A percentile compares a stretch with the other conserved stretches of the same genome.
These are phyloP conservation scores for Camellia granthamiana DNA, from an alignment of 148 eudicot species.

Conservation along the genomic window DNA sequence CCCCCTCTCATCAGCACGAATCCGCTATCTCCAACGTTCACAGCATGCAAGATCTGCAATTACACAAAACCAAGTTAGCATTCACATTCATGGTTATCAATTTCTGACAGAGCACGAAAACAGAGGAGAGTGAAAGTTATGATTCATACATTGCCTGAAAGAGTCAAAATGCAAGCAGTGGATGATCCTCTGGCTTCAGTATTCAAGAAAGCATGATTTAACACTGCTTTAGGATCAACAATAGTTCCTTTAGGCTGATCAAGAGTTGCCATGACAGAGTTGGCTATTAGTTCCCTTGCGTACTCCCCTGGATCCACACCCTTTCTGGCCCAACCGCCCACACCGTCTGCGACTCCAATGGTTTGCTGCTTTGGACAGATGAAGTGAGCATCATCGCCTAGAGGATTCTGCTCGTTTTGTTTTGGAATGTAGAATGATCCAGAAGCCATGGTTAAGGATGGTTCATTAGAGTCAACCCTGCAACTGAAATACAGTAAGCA, in stretches of 20 bases:
- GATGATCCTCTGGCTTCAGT: constrained; percentile 9
- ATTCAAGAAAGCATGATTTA: not conserved
- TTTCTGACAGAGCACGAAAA: not conserved
- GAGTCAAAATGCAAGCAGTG: constrained; percentile 6
- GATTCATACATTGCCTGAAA: not conserved
- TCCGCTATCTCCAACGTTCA: constrained; percentile 21
- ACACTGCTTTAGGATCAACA: not conserved
- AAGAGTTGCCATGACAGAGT: not conserved
- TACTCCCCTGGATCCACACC: constrained; percentile 16
- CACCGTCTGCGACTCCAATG: constrained; percentile 19
- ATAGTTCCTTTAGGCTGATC: not conserved
- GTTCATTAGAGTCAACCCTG: not conserved
- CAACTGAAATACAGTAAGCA: not conserved
- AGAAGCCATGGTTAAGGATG: constrained; percentile 11
- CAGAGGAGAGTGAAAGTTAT: not conserved
- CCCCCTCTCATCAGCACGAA: not conserved
- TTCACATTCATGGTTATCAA: not conserved
- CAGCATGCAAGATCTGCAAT: constrained; percentile 5
- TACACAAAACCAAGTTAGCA: not conserved
- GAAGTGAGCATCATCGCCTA: constrained; percentile 16
- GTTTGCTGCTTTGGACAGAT: not conserved
- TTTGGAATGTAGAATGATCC: constrained; percentile 2
- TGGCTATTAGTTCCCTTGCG: not conserved
- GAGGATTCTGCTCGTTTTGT: not conserved
- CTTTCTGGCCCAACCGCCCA: constrained; percentile 19